A percentile compares a stretch with the other conserved stretches of the same genome.
Conservation (phyloP, 805 yeast genomes). For the Geotrichum ghanense region DNA sequence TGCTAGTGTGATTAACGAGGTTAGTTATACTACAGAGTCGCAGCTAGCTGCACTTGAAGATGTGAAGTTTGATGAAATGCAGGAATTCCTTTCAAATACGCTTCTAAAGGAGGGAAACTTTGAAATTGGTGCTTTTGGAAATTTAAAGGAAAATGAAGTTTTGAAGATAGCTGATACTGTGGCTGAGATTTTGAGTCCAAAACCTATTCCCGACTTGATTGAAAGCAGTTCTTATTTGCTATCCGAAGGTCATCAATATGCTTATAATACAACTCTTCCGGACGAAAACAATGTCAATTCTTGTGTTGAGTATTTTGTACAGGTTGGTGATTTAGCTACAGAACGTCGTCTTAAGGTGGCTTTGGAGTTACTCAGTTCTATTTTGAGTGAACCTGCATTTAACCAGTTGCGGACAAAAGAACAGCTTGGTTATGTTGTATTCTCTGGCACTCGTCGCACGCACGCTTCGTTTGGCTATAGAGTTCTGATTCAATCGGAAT, state of each 20-base stretch:
- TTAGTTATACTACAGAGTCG: slow-evolving; percentile 53
- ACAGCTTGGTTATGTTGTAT: slow-evolving; percentile 91
- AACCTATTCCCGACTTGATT: slow-evolving; percentile 19
- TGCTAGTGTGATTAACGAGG: slow-evolving; percentile 57
- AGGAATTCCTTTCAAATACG: slow-evolving; percentile 40
- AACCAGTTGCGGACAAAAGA: slow-evolving; percentile 85
- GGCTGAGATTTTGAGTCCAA: slow-evolving; percentile 28
- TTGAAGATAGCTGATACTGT: slow-evolving; percentile 35
- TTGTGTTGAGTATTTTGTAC: slow-evolving; percentile 68
- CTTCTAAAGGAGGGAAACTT: slow-evolving; percentile 44
- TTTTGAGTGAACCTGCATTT: slow-evolving; percentile 80
- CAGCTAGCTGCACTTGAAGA: slow-evolving; percentile 38
- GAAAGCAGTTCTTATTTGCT: slow-evolving; percentile 18
- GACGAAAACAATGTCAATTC: slow-evolving; percentile 73
- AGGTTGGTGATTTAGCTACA: slow-evolving; percentile 45
- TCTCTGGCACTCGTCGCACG: slow-evolving; percentile 57
- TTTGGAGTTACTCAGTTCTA: slow-evolving; percentile 58
- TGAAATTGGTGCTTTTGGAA: slow-evolving; percentile 74
- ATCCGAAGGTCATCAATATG: slow-evolving; percentile 36
- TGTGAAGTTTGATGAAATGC: slow-evolving; percentile 40
- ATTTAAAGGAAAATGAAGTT: slow-evolving; percentile 46
- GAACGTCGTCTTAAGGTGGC: slow-evolving; percentile 31
- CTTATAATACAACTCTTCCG: slow-evolving; percentile 29
- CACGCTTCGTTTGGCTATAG: slow-evolving; percentile 66
- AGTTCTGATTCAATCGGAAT: slow-evolving; percentile 75